Evolutionary conservation across 1,284 basidiomycete species (phyloP), one percentile per base, ranked within the genome.

Genomic region (Rhodotorula sp.): DNA sequence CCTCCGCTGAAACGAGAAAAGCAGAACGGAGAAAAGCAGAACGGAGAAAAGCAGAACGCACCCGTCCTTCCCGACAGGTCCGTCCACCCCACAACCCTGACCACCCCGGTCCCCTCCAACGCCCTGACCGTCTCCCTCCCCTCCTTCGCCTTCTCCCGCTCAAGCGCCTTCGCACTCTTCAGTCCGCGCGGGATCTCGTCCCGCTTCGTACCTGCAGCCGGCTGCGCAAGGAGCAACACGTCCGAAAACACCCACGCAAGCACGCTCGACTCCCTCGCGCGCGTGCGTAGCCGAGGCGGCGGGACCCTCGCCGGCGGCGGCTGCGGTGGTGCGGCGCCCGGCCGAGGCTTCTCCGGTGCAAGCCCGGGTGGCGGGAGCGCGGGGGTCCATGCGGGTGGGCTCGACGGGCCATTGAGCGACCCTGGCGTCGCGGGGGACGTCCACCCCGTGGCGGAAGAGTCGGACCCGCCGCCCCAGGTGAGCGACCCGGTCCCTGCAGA

Each of bases 221-320:
- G 13, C 29, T 54, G 53, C 0, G 85, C 84, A 32, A 91, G 78
- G 41, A 91, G 76, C 34, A 91, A 80, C 50, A 91, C 76, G 82
- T 92, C 90, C 51, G 87, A 87, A 80, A 92, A 91, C 15, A 91
- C 84, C 66, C 90, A 85, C 56, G 85, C 84, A 39, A 67, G 61
- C 5, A 87, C 79, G 44, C 70, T 77, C 21, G 75, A 66, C 71
- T 80, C 75, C 66, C 77, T 80, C 25, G 72, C 74, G 39, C 67
- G 66, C 25, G 66, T 67, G 54, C 66, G 67, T 54, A 74, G 58
- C n/a, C 68, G 19, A 15, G 60, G 64, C 10, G 46, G 21, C 39
- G 37, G 34, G n/a, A 7, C 22, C 25, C 37, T 37, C 5, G n/a
- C 13, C 29, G 0, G 29, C 32, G 9, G 27, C 29, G 3, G 29